phyloP scores from a whole-genome alignment of 441 rosid species.

The Adansonia rubrostipa region DNA sequence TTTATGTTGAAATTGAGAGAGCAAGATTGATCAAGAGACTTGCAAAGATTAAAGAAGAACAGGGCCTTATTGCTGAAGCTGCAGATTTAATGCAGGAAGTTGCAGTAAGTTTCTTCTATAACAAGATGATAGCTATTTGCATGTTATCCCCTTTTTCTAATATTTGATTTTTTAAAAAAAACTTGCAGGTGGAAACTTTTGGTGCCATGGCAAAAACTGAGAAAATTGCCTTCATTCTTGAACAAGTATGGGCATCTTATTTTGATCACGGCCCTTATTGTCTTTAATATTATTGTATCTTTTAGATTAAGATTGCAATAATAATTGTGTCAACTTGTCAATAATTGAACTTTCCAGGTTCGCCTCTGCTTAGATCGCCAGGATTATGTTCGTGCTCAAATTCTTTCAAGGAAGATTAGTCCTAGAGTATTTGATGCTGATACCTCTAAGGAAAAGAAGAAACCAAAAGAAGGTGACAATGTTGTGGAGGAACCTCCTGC shows the following conservation, averaged over 20 bases:
- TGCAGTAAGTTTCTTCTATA: slow-evolving; percentile 62
- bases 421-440: slow-evolving; percentile 88
- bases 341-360: slow-evolving; percentile 57
- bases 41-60: slow-evolving; percentile 96
- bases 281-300: not conserved
- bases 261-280: slow-evolving; percentile 8
- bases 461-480: slow-evolving; percentile 91
- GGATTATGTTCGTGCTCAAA: slow-evolving; percentile 96
- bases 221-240: slow-evolving; percentile 98
- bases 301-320: slow-evolving; percentile 1
- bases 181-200: slow-evolving; percentile 91
- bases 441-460: slow-evolving; percentile 86
- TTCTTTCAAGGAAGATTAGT: slow-evolving; percentile 93
- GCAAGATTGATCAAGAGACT: slow-evolving; percentile 90
- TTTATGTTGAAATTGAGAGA: slow-evolving; percentile 97
- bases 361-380: slow-evolving; percentile 94
- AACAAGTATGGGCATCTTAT: slow-evolving; percentile 62
- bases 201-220: slow-evolving; percentile 99
- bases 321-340: slow-evolving; percentile 30
- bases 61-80: slow-evolving; percentile 93
- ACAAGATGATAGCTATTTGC: slow-evolving; percentile 9
- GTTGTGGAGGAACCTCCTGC: slow-evolving; percentile 94
- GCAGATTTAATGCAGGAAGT: slow-evolving; percentile 99
- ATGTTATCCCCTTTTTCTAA: slow-evolving; percentile 4
- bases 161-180: slow-evolving; percentile 28